Conservation (phyloP, 2,329 filamentous ascomycete species). For the Beauveria caledonica region DNA sequence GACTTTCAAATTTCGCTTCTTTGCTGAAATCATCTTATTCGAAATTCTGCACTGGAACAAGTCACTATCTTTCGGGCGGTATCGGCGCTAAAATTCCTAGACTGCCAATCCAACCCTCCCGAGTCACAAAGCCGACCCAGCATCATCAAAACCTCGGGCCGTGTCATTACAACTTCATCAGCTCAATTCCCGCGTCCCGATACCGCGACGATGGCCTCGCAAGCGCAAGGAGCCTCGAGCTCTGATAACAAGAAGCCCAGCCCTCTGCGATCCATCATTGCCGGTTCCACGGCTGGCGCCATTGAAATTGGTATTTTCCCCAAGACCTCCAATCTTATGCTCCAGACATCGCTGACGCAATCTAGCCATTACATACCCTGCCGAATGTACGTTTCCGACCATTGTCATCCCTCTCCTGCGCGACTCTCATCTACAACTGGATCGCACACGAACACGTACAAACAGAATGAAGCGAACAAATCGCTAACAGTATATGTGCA, state of each 20-base stretch:
- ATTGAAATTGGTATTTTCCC: conserved; percentile 73
- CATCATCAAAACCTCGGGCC: conserved; percentile 1
- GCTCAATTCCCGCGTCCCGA: not conserved
- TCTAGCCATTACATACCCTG: conserved; percentile 78
- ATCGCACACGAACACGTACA: too few relatives aligned
- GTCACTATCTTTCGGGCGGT: not conserved
- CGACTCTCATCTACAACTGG: too few relatives aligned
- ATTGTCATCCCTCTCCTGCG: not conserved
- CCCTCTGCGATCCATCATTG: conserved; percentile 79
- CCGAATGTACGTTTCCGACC: conserved; percentile 60
- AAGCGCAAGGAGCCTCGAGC: conserved; percentile 8
- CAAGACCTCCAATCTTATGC: not conserved
- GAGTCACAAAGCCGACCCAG: conserved; percentile 1
- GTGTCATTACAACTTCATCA: not conserved
- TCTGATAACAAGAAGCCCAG: conserved; percentile 51
- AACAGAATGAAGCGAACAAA: not conserved
- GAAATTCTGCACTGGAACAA: not conserved
- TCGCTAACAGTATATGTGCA: conserved; percentile 24
- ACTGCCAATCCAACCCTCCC: not conserved
- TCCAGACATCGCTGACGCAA: not conserved
- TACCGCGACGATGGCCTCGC: conserved; percentile 8
- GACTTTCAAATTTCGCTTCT: too few relatives aligned
- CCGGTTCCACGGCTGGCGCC: conserved; percentile 87
- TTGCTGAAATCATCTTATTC: too few relatives aligned
- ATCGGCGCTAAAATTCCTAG: conserved; percentile 7